These are phyloP conservation scores for Phoma sp. DNA, from an alignment of 2,329 filamentous ascomycete genomes.

Conservation along the genomic window DNA sequence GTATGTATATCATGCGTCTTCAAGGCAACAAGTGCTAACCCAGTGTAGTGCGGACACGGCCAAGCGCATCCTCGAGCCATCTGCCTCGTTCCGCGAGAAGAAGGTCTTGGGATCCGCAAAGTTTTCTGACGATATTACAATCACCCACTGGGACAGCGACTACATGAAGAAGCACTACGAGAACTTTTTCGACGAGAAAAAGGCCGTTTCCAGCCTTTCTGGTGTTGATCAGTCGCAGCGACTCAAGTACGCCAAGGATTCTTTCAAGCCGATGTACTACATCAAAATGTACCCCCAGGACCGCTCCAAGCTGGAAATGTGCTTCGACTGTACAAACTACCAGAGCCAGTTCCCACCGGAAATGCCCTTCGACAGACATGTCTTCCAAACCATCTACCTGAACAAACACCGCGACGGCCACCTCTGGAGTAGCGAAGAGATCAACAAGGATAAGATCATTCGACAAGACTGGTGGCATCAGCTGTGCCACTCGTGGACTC, in stretches of 20 bases:
- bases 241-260: conserved; percentile 55
- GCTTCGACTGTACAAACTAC: conserved; percentile 78
- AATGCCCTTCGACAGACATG: conserved; percentile 63
- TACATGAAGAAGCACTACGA: conserved; percentile 75
- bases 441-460: conserved; percentile 66
- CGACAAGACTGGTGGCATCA: conserved; percentile 72
- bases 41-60: conserved; percentile 57
- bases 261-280: conserved; percentile 70
- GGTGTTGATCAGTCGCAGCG: conserved; percentile 51
- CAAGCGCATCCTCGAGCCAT: conserved; percentile 64
- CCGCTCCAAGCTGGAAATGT: conserved; percentile 64
- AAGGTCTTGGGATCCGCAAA: conserved; percentile 73
- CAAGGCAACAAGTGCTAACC: neutral
- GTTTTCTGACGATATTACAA: conserved; percentile 73
- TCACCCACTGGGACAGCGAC: conserved; percentile 69
- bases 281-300: conserved; percentile 66
- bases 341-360: conserved; percentile 70
- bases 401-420: conserved; percentile 62
- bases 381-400: conserved; percentile 74
- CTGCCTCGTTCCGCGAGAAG: conserved; percentile 66
- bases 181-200: conserved; percentile 61
- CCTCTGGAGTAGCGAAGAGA: conserved; percentile 66
- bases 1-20: conserved; percentile 27
- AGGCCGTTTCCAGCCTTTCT: conserved; percentile 52
- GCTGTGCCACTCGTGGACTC: conserved; percentile 67